Conservation (phyloP, 2,329 filamentous ascomycete genomes). For the Penicillium sclerotiorum region DNA sequence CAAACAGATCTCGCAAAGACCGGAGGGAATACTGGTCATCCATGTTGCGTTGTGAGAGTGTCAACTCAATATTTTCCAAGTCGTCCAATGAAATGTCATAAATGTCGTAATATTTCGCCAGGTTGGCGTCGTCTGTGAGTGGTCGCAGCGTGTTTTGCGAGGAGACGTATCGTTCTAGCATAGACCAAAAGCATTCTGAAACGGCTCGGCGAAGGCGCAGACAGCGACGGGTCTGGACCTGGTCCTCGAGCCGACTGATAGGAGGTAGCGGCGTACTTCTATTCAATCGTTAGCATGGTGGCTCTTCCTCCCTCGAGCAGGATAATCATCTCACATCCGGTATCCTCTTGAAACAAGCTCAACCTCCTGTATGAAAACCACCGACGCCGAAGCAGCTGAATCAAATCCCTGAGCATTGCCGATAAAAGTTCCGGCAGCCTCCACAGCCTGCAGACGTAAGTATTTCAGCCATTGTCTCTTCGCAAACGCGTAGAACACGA, state of each 20-base stretch:
- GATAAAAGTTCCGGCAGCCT: conserved; percentile 69
- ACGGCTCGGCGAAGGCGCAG: conserved; percentile 76
- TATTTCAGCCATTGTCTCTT: conserved; percentile 81
- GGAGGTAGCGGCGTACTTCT: conserved; percentile 89
- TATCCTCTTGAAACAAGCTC: conserved; percentile 92
- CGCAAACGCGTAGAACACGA: conserved; percentile 70
- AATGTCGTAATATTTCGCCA: conserved; percentile 91
- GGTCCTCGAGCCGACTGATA: conserved; percentile 87
- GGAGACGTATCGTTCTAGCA: conserved; percentile 72
- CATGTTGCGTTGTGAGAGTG: conserved; percentile 66
- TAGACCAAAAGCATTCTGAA: conserved; percentile 67
- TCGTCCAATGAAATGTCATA: conserved; percentile 78
- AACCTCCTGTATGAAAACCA: conserved; percentile 90
- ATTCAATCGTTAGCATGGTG: conserved; percentile 1
- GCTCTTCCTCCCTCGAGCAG: conserved; percentile 13
- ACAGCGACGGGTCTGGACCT: conserved; percentile 76
- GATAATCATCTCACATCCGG: conserved; percentile 63
- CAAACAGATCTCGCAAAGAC: conserved; percentile 77
- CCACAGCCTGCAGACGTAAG: conserved; percentile 72
- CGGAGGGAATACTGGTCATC: conserved; percentile 79
- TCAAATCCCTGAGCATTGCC: conserved; percentile 79
- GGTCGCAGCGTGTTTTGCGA: conserved; percentile 69
- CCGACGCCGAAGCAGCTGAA: conserved; percentile 70
- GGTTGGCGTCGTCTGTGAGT: conserved; percentile 75
- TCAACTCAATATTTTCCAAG: conserved; percentile 68